Evolutionary conservation across 2,329 filamentous ascomycete species (phyloP), one percentile per base, ranked within the genome.

Genomic region (Zasmidium cellare): DNA sequence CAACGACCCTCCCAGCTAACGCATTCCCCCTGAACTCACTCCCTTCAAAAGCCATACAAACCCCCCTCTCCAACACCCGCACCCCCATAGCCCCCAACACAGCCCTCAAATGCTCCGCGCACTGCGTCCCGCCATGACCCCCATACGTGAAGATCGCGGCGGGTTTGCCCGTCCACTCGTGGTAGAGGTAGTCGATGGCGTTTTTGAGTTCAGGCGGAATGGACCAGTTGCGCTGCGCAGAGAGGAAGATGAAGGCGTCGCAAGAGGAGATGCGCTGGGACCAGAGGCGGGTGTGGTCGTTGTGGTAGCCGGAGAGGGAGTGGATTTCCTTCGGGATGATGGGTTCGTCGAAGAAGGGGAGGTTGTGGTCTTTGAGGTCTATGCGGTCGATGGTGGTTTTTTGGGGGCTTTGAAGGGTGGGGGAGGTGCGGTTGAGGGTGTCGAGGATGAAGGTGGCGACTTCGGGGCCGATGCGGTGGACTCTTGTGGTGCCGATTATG

Each of bases 181-280:
- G 72, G 63, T 77, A 80, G 0, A 87, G 75, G 65, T 84, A 87
- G 67, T 87, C 85, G 55, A 87, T 77, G 5, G 84, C 84, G 66
- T 86, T 87, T 74, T 87, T 87, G 50, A 83, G 71, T 6, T 74
- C 77, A 0, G 79, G 83, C 0, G 84, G 74, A 5, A 84, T 71
- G 22, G 81, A 78, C 67, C 74, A 80, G 73, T 87, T 86, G 67
- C 86, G 87, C 68, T 83, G 78, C 1, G 80, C 77, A n/a, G 78
- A 75, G 46, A 83, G 76, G 49, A 83, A 71, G 31, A 84, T 67
- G 67, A 80, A 82, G 16, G 67, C 80, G 50, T 79, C 76, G 68
- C 79, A 74, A 23, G 69, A 68, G n/a, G 68, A 61, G 41, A 83
- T 79, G 59, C 75, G 74, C 3, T 65, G 66, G 28, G 72, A 77